Base-by-base conservation (phyloP, 73 alveolate genomes). In the Diophrys appendiculata region DNA sequence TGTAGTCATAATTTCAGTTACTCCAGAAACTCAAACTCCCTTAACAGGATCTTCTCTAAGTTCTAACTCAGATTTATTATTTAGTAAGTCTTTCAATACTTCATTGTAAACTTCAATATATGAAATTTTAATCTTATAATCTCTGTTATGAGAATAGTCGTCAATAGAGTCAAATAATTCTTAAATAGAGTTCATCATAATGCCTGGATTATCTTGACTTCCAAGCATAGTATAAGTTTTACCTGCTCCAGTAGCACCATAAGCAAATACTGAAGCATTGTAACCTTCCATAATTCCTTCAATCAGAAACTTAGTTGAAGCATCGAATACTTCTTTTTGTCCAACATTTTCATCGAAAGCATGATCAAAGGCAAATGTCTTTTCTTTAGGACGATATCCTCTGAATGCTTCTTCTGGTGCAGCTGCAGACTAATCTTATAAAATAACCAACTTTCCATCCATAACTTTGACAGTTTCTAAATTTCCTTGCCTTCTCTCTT, bases 171-270 rank as follows among this genome's bases (percentile, higher is more conserved):
- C 60, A 86, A 91, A 91, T 28, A 94, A 72, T 78, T 94, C 97
- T 34, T 88, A 77, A 65, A 94, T 87, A 52, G 97, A 87, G 52
- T 86, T 81, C 28, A 93, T 87, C 98, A 94, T 94, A 0, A 94
- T 86, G 23, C 98, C 98, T 33, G 94, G 96, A 26, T 82, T 79
- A 56, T 92, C 96, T 52, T 88, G 96, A 33, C 75, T 87, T 13
- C 98, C 98, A 29, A 94, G 75, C 98, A 94, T 94, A 92, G 99
- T 97, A 82, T 97, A 95, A 22, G 99, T 97, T 87, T 97, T 97
- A 34, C 99, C 99, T 29, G 99, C 98, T 13, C 99, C 98, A 22
- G 99, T 96, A 60, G 98, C 98, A 26, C 99, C 99, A 77, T 96
- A 96, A 31, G 99, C 99, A 33, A 96, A 96, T 70, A 94, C 98